A percentile compares a stretch with the other conserved stretches of the same genome.
Evolutionary conservation across 208 protist genomes (phyloP).

Genomic region (Trypanosomatidae sp.): DNA sequence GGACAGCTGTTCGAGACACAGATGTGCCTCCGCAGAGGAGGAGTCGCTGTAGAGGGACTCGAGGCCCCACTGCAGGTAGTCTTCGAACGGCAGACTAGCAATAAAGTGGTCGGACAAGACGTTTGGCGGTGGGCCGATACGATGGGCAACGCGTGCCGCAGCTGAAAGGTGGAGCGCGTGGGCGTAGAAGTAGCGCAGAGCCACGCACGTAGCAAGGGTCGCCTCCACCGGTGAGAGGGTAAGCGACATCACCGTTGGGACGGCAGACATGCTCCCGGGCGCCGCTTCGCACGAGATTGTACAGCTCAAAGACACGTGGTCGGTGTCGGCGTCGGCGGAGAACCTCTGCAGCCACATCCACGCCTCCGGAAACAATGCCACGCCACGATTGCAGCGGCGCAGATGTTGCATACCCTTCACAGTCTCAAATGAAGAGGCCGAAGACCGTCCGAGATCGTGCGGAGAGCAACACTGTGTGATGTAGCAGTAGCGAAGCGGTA

Average conservation of each 20-base stretch:
- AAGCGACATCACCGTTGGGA: slow-evolving; percentile 38
- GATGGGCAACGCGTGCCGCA: slow-evolving; percentile 8
- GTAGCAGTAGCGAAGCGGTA: slow-evolving; percentile 66
- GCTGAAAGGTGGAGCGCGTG: slow-evolving; percentile 18
- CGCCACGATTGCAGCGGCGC: slow-evolving; percentile 56
- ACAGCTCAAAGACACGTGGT: slow-evolving; percentile 39
- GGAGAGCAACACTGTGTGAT: slow-evolving; percentile 24
- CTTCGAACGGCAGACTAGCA: slow-evolving; percentile 37
- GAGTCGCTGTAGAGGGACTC: slow-evolving; percentile 49
- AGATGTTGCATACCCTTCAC: slow-evolving; percentile 13
- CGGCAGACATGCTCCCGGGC: background rate
- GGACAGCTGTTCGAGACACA: slow-evolving; percentile 68
- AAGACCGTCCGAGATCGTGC: background rate
- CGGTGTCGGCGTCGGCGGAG: slow-evolving; percentile 30
- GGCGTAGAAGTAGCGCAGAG: slow-evolving; percentile 75
- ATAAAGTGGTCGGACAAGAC: slow-evolving; percentile 54
- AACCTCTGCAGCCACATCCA: slow-evolving; percentile 62
- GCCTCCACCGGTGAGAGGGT: slow-evolving; percentile 77
- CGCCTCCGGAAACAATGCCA: slow-evolving; percentile 61
- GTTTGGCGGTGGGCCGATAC: slow-evolving; percentile 22
- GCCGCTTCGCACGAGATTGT: slow-evolving; percentile 29
- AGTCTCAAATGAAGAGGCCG: background rate
- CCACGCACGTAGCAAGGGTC: slow-evolving; percentile 45
- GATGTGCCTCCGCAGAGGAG: slow-evolving; percentile 39
- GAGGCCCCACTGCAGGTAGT: slow-evolving; percentile 49